Conservation (phyloP, 176 grass and related monocot species). For the Luzula sylvatica region DNA sequence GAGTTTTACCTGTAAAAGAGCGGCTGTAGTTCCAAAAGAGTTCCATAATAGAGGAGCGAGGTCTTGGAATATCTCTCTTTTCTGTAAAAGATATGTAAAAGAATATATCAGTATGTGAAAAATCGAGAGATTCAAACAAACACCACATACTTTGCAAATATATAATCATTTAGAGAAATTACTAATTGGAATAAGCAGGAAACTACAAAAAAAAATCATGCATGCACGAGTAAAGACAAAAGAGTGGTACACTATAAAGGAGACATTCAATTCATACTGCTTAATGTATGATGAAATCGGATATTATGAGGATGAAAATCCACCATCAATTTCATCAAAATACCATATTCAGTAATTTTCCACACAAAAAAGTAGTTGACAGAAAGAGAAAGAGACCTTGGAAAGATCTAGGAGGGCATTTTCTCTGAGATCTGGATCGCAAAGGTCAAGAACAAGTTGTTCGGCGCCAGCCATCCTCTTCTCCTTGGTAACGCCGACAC, state of each 20-base stretch:
- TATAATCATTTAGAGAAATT: too few species aligned
- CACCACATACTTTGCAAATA: not conserved
- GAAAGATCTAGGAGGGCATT: constrained; percentile 60
- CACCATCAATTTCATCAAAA: too few species aligned
- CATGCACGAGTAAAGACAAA: too few species aligned
- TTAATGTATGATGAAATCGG: too few species aligned
- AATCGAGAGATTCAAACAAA: constrained; percentile 1
- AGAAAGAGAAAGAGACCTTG: constrained; percentile 29
- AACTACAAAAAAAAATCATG: too few species aligned
- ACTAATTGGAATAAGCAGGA: too few species aligned
- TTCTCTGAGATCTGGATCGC: constrained; percentile 64
- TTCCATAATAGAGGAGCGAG: constrained; percentile 58
- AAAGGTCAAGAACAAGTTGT: constrained; percentile 78
- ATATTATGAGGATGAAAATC: too few species aligned
- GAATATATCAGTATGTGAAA: not conserved
- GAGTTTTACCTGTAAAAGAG: constrained; percentile 44
- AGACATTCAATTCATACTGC: too few species aligned
- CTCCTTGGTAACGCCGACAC: constrained; percentile 27
- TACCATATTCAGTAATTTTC: too few species aligned
- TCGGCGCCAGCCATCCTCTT: constrained; percentile 52
- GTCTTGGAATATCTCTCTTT: constrained; percentile 57
- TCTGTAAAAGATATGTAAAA: constrained; percentile 18
- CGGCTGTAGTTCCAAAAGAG: constrained; percentile 54
- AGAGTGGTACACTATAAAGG: too few species aligned
- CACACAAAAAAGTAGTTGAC: too few species aligned